phyloP scores from a whole-genome alignment of 2,329 filamentous ascomycete genomes.

The Tolypocladium guangdongense region DNA sequence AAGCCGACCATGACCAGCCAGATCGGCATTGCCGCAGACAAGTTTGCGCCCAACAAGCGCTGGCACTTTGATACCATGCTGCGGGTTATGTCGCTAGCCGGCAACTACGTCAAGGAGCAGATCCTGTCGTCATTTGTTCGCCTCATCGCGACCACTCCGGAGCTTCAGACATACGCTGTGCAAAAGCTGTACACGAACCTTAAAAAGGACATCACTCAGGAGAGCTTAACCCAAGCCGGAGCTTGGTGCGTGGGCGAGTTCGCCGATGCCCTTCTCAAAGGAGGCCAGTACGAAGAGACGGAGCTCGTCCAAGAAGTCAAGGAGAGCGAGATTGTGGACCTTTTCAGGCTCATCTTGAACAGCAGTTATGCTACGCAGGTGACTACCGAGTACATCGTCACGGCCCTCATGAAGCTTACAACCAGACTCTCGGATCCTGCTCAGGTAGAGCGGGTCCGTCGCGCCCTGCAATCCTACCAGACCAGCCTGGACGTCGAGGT shows the following conservation, averaged over 20 bases:
- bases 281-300: constrained; percentile 88
- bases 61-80: constrained; percentile 99
- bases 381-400: constrained; percentile 91
- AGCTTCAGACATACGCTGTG: constrained; percentile 90
- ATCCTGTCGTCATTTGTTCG: constrained; percentile 95
- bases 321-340: constrained; percentile 80
- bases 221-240: constrained; percentile 84
- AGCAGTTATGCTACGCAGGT: constrained; percentile 90
- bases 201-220: constrained; percentile 95
- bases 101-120: constrained; percentile 95
- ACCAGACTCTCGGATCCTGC: constrained; percentile 72
- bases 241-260: constrained; percentile 98
- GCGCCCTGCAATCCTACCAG: constrained; percentile 66
- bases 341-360: constrained; percentile 87
- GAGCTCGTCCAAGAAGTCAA: constrained; percentile 72
- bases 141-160: constrained; percentile 85
- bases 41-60: constrained; percentile 90
- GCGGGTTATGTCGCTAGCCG: constrained; percentile 82
- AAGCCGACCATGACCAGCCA: constrained; percentile 98
- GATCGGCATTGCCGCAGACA: constrained; percentile 92
- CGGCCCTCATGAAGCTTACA: constrained; percentile 87
- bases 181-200: constrained; percentile 87
- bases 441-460: constrained; percentile 78
- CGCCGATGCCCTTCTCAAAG: constrained; percentile 77
- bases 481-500: constrained; percentile 90